These are phyloP conservation scores for Coemansia sp. DNA, from an alignment of 371 early-diverging fungal species.

Conservation along the genomic window DNA sequence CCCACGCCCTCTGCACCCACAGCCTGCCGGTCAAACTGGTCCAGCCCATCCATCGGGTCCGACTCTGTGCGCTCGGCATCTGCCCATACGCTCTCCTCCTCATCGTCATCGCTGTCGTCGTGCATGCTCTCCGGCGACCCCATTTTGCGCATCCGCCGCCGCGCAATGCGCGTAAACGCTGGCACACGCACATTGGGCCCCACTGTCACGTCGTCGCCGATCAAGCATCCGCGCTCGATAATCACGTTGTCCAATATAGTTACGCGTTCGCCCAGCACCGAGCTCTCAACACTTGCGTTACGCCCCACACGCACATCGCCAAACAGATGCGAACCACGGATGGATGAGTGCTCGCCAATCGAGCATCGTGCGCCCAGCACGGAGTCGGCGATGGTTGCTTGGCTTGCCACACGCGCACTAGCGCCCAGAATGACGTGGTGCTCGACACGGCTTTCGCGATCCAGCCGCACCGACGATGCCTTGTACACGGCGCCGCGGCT, in stretches of 20 bases:
- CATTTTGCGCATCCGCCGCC: conserved; percentile 54
- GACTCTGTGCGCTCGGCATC: background rate
- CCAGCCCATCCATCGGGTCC: background rate
- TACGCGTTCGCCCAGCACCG: conserved; percentile 76
- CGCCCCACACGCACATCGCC: conserved; percentile 69
- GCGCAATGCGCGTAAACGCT: conserved; percentile 66
- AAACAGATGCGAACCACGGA: conserved; percentile 84
- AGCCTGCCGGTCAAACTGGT: conserved; percentile 13
- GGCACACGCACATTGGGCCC: conserved; percentile 76
- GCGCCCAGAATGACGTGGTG: conserved; percentile 82
- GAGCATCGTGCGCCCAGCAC: conserved; percentile 81
- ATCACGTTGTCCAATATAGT: conserved; percentile 63
- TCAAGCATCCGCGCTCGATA: conserved; percentile 67
- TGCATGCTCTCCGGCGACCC: conserved; percentile 2
- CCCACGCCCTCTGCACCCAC: conserved; percentile 23
- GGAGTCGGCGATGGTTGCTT: conserved; percentile 67
- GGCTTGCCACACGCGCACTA: conserved; percentile 73
- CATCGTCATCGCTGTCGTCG: conserved; percentile 8
- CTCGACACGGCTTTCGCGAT: conserved; percentile 71
- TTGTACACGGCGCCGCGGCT: conserved; percentile 83
- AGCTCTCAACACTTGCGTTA: conserved; percentile 60
- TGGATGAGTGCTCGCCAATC: conserved; percentile 74
- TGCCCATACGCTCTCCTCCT: background rate
- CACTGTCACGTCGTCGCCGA: conserved; percentile 63
- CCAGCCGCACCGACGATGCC: conserved; percentile 70